These are phyloP conservation scores for Melanomma pulvis-pyrius DNA, from an alignment of 495 filamentous ascomycete genomes.

Conservation along the genomic window DNA sequence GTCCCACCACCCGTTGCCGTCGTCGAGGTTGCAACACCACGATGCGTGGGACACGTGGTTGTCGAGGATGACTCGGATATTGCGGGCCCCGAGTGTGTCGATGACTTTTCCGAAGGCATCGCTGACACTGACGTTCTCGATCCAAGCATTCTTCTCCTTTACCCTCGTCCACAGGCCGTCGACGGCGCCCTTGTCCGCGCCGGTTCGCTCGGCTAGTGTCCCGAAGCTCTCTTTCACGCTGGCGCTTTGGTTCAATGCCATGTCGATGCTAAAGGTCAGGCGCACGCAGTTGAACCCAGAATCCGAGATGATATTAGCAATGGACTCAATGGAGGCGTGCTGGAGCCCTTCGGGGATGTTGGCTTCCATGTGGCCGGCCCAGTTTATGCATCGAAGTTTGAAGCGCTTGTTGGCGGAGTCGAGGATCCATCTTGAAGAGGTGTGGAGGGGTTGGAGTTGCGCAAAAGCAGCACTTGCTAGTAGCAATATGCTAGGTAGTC, in stretches of 20 bases:
- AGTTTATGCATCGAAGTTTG: conserved; percentile 57
- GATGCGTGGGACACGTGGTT: conserved; percentile 55
- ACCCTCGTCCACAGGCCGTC: conserved; percentile 43
- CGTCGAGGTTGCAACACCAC: conserved; percentile 56
- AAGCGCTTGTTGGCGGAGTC: conserved; percentile 51
- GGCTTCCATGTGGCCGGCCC: conserved; percentile 52
- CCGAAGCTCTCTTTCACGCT: conserved; percentile 49
- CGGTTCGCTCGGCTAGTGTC: conserved; percentile 44
- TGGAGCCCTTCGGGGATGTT: conserved; percentile 56
- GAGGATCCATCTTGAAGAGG: conserved; percentile 56
- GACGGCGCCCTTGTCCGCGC: conserved; percentile 43
- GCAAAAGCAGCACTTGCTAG: background rate
- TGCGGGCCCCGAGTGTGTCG: conserved; percentile 46
- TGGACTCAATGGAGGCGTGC: conserved; percentile 49
- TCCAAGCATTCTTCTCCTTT: conserved; percentile 50
- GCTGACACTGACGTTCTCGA: conserved; percentile 42
- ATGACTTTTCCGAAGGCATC: conserved; percentile 49
- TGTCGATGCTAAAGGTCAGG: conserved; percentile 57
- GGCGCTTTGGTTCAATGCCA: conserved; percentile 49
- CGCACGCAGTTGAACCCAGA: conserved; percentile 59
- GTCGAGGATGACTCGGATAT: conserved; percentile 54
- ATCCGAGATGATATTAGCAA: conserved; percentile 49
- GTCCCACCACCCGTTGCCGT: conserved; percentile 61
- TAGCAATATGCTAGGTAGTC: background rate
- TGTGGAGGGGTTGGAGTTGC: conserved; percentile 44